phyloP scores from a whole-genome alignment of 306 rosid genomes.

The Rubus parviflorus region DNA sequence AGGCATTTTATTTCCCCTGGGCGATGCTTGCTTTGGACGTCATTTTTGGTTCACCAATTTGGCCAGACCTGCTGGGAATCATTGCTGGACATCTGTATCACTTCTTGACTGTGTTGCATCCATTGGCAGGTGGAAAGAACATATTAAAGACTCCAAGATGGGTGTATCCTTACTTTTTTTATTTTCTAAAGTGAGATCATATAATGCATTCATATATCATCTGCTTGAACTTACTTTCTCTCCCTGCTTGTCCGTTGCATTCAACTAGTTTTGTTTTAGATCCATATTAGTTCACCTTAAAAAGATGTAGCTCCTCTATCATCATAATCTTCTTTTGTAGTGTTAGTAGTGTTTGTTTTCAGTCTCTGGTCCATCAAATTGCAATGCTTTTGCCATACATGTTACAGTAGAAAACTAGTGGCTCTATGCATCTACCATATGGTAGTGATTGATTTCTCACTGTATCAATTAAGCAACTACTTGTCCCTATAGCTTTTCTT shows the following conservation, averaged over 20 bases:
- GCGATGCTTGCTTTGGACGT: slow-evolving; percentile 93
- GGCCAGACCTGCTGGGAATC: slow-evolving; percentile 80
- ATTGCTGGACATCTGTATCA: slow-evolving; percentile 93
- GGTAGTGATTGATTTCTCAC: neutral
- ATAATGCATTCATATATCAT: neutral
- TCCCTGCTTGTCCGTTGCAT: neutral
- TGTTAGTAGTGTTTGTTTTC: neutral
- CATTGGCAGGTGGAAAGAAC: slow-evolving; percentile 83
- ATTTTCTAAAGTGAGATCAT: neutral
- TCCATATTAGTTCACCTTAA: neutral
- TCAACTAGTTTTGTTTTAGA: neutral
- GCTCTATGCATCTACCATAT: neutral
- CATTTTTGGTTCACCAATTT: slow-evolving; percentile 68
- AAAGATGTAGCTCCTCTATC: neutral
- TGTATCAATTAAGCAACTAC: neutral
- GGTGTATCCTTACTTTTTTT: slow-evolving; percentile 81
- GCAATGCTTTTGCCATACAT: neutral
- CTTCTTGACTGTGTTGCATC: slow-evolving; percentile 94
- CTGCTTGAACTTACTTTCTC: neutral
- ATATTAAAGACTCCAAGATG: slow-evolving; percentile 76
- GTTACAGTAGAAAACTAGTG: neutral
- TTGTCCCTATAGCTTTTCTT: slow-evolving; percentile 28
- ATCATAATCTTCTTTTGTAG: neutral
- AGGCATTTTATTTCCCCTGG: slow-evolving; percentile 99
- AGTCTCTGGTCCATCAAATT: neutral